Evolutionary conservation across 495 filamentous ascomycete genomes (phyloP).

Genomic region (Penicillium atrosanguineum): DNA sequence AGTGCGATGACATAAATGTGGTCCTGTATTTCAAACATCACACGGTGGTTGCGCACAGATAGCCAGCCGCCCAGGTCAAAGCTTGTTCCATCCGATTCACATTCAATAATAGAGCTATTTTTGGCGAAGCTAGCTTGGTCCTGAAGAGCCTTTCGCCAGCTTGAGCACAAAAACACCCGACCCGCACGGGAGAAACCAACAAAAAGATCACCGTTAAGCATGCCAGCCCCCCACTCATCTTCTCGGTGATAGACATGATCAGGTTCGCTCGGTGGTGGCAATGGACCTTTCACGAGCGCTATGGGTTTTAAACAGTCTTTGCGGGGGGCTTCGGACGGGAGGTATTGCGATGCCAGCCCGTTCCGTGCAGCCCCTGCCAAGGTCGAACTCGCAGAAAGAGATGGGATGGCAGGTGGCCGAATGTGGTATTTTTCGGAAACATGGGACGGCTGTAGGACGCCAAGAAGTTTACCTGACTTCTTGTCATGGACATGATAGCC

Average conservation of each 20-base stretch:
- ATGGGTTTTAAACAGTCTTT: constrained; percentile 28
- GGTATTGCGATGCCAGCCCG: constrained; percentile 10
- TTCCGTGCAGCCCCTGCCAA: constrained; percentile 20
- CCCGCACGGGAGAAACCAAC: constrained; percentile 39
- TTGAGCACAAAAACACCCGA: constrained; percentile 37
- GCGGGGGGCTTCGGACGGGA: constrained; percentile 12
- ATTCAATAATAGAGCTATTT: constrained; percentile 33
- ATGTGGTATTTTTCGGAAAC: constrained; percentile 34
- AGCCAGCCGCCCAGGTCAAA: constrained; percentile 43
- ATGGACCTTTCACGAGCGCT: constrained; percentile 23
- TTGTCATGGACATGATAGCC: constrained; percentile 39
- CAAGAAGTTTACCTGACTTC: constrained; percentile 26
- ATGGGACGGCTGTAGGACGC: constrained; percentile 28
- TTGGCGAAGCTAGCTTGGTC: constrained; percentile 18
- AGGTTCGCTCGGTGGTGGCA: constrained; percentile 24
- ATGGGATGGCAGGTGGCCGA: constrained; percentile 15
- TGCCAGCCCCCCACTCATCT: constrained; percentile 43
- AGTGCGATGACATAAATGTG: constrained; percentile 36
- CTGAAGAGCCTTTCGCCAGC: constrained; percentile 37
- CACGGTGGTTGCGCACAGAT: constrained; percentile 37
- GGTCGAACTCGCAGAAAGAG: constrained; percentile 14
- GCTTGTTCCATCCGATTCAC: constrained; percentile 32
- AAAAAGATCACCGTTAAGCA: constrained; percentile 35
- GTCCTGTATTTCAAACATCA: constrained; percentile 45
- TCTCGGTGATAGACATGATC: constrained; percentile 29